phyloP scores from a whole-genome alignment of 176 grass and related monocot genomes.

The Juncus inflexus region DNA sequence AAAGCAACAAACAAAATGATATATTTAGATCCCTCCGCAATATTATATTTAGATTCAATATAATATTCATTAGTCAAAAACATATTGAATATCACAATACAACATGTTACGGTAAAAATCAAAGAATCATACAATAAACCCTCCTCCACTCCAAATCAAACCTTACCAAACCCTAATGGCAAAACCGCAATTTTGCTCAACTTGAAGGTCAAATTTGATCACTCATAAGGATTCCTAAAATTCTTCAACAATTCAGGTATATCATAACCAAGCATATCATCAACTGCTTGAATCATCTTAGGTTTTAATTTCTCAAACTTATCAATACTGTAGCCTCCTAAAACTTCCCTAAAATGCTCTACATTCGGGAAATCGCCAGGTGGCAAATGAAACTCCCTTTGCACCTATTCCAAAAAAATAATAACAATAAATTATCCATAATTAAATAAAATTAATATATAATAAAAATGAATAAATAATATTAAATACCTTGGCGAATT shows the following conservation, averaged over 20 bases:
- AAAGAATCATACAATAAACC: constrained; percentile 11
- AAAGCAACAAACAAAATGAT: too few relatives aligned
- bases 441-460: not conserved
- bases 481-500: constrained; percentile 72
- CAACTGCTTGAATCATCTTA: constrained; percentile 81
- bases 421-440: not conserved
- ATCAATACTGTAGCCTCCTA: constrained; percentile 76
- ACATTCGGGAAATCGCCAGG: constrained; percentile 83
- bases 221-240: constrained; percentile 91
- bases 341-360: constrained; percentile 79
- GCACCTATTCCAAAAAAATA: constrained; percentile 48
- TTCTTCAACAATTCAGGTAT: constrained; percentile 79
- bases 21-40: too few relatives aligned
- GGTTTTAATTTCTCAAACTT: constrained; percentile 97
- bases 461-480: not conserved
- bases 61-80: not conserved
- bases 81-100: not conserved
- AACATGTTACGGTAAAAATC: not conserved
- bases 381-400: constrained; percentile 76
- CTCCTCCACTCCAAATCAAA: constrained; percentile 1
- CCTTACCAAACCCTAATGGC: not conserved
- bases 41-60: too few relatives aligned
- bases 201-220: constrained; percentile 11
- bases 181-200: constrained; percentile 3
- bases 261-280: constrained; percentile 95